Base-by-base conservation (phyloP, 331 rosid species). In the Phaseolus coccineus region DNA sequence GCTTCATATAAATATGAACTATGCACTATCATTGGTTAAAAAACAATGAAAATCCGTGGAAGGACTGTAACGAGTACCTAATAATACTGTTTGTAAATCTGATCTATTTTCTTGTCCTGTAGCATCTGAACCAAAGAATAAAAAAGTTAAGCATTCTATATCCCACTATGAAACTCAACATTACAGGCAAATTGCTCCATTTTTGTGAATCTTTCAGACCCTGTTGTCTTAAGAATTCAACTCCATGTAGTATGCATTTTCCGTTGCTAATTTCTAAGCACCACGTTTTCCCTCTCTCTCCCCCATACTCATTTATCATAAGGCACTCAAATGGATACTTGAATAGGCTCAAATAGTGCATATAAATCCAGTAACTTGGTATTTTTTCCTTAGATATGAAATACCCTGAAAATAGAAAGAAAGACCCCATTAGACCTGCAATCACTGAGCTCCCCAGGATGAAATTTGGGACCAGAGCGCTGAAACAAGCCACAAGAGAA, bases 301-400 rank as follows among this genome's bases (percentile, higher is more conserved):
- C 97, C 51, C 99, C 99, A 79, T 91, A 93, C 85, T 96, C 99
- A 79, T 93, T 96, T 85, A 96, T 87, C 88, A 96, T 52, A 74
- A 96, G 91, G 72, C 99, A 93, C 85, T 93, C 99, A 81, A 96
- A 96, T 22, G 99, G 99, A 81, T 96, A 96, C 92, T 93, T 96
- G 89, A 96, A 96, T 50, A 96, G 86, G 42, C 96, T 90, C 88
- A 82, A 35, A 72, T 96, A 91, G 83, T 96, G 96, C 98, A 96
- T 90, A 74, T 91, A 95, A 70, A 91, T 84, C 99, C 99, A 96
- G 87, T 96, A 96, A 15, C 78, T 82, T 0, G 99, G 99, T 51
- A 96, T 84, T 74, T 87, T 89, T 16, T 89, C 91, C 91, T 96
- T 68, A 1, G 98, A 84, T 79, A 96, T 93, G 79, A 96, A 96